A percentile compares a stretch with the other conserved stretches of the same genome.
These are phyloP conservation scores for Oenanthe sinensis DNA, from an alignment of 129 eudicot species.

Conservation along the genomic window DNA sequence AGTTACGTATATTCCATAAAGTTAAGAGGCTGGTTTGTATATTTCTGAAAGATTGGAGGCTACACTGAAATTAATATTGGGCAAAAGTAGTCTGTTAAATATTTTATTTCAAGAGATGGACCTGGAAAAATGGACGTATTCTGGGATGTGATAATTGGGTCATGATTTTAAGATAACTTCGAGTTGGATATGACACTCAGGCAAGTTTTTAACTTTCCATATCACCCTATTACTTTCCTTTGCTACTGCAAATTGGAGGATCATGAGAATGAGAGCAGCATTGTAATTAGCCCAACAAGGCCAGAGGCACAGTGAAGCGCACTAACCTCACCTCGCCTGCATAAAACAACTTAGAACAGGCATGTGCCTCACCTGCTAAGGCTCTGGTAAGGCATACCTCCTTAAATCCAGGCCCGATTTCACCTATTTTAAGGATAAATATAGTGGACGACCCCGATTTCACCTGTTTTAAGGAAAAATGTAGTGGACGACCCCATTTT, in stretches of 20 bases:
- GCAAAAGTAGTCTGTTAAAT: too few species aligned
- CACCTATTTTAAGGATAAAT: neutral
- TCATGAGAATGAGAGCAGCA: neutral
- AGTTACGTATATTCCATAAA: too few species aligned
- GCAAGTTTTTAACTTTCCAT: neutral
- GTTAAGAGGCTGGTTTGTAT: too few species aligned
- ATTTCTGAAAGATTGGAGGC: too few species aligned
- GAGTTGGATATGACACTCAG: neutral
- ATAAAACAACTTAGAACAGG: neutral
- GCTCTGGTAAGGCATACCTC: neutral
- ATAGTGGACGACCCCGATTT: too few species aligned
- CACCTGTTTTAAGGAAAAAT: too few species aligned
- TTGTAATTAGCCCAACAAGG: neutral
- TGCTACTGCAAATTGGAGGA: neutral
- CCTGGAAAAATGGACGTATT: too few species aligned
- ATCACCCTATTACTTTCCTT: neutral
- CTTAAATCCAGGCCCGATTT: neutral
- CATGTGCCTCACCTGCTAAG: neutral
- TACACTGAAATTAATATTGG: too few species aligned
- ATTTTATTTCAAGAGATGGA: too few species aligned
- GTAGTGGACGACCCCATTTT: too few species aligned
- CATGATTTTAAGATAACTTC: neutral
- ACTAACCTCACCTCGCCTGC: neutral
- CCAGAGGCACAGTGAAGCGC: neutral
- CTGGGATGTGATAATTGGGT: neutral